phyloP scores from a whole-genome alignment of 2,329 filamentous ascomycete species.

The Eurotiales sp. region DNA sequence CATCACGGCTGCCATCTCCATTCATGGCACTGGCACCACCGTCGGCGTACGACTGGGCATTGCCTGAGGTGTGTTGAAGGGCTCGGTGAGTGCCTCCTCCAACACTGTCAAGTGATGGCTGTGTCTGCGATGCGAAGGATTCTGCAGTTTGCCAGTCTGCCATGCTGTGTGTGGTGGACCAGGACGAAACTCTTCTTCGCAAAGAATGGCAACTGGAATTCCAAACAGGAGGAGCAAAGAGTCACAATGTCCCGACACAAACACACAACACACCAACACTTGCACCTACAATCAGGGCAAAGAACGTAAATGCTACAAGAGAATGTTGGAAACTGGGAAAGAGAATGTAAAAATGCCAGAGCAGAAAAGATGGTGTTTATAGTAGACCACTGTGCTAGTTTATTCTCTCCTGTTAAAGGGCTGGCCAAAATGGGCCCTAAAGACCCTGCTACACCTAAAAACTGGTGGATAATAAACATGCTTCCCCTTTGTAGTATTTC shows the following conservation, averaged over 20 bases:
- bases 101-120: conserved; percentile 32
- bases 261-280: conserved; percentile 28
- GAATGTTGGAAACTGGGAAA: conserved; percentile 42
- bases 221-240: conserved; percentile 29
- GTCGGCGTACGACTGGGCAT: conserved; percentile 37
- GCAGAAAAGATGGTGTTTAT: conserved; percentile 42
- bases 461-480: conserved; percentile 26
- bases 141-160: conserved; percentile 41
- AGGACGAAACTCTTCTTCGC: conserved; percentile 31
- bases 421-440: conserved; percentile 26
- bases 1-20: conserved; percentile 28
- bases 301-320: conserved; percentile 38
- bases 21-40: conserved; percentile 31
- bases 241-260: conserved; percentile 35
- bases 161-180: conserved; percentile 36
- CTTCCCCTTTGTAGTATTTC: conserved; percentile 34
- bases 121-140: conserved; percentile 33
- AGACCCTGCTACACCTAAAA: conserved; percentile 33
- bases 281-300: conserved; percentile 30
- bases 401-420: conserved; percentile 25
- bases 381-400: conserved; percentile 32
- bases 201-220: conserved; percentile 40
- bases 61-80: conserved; percentile 42
- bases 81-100: conserved; percentile 33
- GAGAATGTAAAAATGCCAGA: conserved; percentile 38